Percentiles rank a stretch among this genome's conserved stretches.
phyloP scores from a whole-genome alignment of 768 basidiomycete genomes.

The Gymnopilus junonius region DNA sequence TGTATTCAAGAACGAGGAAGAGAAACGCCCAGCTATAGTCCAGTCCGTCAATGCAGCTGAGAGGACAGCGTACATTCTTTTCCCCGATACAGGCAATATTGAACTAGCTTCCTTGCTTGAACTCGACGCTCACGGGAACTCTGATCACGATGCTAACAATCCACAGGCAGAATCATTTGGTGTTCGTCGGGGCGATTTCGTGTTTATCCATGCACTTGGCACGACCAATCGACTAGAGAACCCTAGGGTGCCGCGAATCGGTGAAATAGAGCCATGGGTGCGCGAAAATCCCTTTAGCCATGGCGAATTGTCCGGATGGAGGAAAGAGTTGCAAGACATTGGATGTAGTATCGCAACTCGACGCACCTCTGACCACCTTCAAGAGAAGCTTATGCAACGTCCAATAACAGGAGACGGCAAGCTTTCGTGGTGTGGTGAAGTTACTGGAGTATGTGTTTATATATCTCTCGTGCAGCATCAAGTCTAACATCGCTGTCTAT shows the following conservation, averaged over 20 bases:
- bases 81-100: conserved; percentile 52
- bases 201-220: conserved; percentile 75
- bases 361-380: conserved; percentile 40
- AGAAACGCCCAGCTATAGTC: conserved; percentile 69
- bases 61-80: conserved; percentile 70
- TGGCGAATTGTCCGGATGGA: conserved; percentile 68
- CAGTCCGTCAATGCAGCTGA: conserved; percentile 76
- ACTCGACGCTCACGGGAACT: conserved; percentile 82
- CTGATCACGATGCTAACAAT: conserved; percentile 49
- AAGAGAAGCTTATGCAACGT: conserved; percentile 47
- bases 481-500: conserved; percentile 10
- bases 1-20: conserved; percentile 78
- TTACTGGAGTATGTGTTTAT: conserved; percentile 62
- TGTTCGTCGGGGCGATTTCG: conserved; percentile 81
- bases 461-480: conserved; percentile 6
- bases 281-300: conserved; percentile 58
- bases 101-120: conserved; percentile 85
- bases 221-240: conserved; percentile 71
- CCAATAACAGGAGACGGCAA: conserved; percentile 42
- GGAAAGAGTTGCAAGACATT: conserved; percentile 71
- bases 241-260: conserved; percentile 82
- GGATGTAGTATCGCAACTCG: conserved; percentile 59
- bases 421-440: conserved; percentile 87
- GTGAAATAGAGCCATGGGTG: conserved; percentile 84
- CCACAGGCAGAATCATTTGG: conserved; percentile 67